Conservation (phyloP, 495 filamentous ascomycete species). For the Hypoxylon rickii region DNA sequence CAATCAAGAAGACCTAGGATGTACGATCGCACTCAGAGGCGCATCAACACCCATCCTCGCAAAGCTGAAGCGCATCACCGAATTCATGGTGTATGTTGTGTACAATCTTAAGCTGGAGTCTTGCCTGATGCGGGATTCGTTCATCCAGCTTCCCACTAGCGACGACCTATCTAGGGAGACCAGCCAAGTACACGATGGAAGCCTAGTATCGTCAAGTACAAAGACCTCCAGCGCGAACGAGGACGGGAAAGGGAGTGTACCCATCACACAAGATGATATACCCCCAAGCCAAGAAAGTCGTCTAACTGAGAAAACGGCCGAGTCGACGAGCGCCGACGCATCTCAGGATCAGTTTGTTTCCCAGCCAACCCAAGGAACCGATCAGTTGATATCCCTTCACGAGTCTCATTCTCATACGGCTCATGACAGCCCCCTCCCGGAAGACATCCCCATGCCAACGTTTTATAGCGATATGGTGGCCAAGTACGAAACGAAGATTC, state of each 20-base stretch:
- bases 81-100: constrained; percentile 98
- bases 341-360: constrained; percentile 10
- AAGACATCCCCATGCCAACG: constrained; percentile 85
- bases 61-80: constrained; percentile 89
- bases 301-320: constrained; percentile 9
- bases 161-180: constrained; percentile 43
- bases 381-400: constrained; percentile 49
- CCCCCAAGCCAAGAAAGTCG: constrained; percentile 24
- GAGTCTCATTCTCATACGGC: constrained; percentile 46
- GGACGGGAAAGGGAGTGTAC: constrained; percentile 13
- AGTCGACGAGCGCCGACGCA: not conserved
- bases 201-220: constrained; percentile 6
- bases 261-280: constrained; percentile 16
- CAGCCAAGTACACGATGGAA: constrained; percentile 36
- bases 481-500: constrained; percentile 84
- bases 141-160: constrained; percentile 79
- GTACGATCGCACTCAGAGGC: constrained; percentile 92
- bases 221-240: constrained; percentile 8
- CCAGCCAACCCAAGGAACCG: constrained; percentile 12
- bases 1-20: constrained; percentile 89
- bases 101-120: constrained; percentile 98
- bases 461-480: constrained; percentile 94
- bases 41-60: constrained; percentile 69
- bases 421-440: constrained; percentile 67
- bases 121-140: constrained; percentile 93